Conservation (phyloP, 148 eudicot species). For the Rheum nobile region DNA sequence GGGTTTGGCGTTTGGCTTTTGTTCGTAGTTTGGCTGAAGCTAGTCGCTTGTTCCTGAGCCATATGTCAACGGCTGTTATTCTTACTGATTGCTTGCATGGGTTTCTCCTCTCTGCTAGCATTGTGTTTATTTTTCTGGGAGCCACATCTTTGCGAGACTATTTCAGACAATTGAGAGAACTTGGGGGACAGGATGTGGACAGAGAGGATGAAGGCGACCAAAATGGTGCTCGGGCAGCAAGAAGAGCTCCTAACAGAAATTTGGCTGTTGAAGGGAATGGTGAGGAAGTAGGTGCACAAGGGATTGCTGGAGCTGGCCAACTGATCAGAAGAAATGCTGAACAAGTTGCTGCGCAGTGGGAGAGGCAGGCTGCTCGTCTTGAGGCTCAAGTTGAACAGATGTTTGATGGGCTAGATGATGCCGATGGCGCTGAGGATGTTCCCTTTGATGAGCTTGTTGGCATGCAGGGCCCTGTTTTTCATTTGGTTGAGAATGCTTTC, state of each 20-base stretch:
- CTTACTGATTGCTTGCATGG: constrained; percentile 97
- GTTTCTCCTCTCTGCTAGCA: constrained; percentile 90
- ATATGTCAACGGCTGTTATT: constrained; percentile 58
- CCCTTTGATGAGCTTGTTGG: constrained; percentile 99
- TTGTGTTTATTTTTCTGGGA: constrained; percentile 86
- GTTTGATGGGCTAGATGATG: constrained; percentile 97
- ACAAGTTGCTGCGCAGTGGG: constrained; percentile 94
- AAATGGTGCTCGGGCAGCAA: constrained; percentile 82
- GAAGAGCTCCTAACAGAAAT: constrained; percentile 72
- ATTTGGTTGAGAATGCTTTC: constrained; percentile 92
- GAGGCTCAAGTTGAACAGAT: constrained; percentile 98
- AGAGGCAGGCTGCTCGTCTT: constrained; percentile 98
- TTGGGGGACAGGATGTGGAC: constrained; percentile 82
- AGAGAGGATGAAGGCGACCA: constrained; percentile 90
- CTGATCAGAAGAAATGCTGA: constrained; percentile 83
- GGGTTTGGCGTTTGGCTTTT: constrained; percentile 96
- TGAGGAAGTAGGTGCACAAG: constrained; percentile 79
- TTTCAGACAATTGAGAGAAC: constrained; percentile 78
- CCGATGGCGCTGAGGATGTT: constrained; percentile 98
- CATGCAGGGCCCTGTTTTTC: constrained; percentile 99
- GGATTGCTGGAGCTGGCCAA: constrained; percentile 87
- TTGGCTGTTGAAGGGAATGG: constrained; percentile 58
- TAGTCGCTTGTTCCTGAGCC: constrained; percentile 69
- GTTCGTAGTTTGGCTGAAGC: constrained; percentile 81
- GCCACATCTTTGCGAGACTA: constrained; percentile 95